Percentiles rank a stretch among this genome's conserved stretches.
Evolutionary conservation across 805 yeast genomes (phyloP).

Genomic region (Candida awuae): DNA sequence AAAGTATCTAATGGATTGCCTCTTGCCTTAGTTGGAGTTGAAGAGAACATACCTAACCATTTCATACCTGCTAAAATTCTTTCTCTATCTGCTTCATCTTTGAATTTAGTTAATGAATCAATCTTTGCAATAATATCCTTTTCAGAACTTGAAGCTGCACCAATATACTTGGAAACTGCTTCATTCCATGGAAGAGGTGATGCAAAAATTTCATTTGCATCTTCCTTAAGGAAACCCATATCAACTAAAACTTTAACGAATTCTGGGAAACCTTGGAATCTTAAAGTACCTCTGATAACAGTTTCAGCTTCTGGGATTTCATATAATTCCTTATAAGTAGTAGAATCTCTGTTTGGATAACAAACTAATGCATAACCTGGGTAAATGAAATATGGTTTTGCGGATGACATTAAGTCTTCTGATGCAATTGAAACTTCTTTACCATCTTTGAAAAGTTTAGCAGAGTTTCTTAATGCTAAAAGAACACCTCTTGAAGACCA

Average conservation of each 20-base stretch:
- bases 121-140: conserved; percentile 70
- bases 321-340: conserved; percentile 86
- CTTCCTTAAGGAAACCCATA: conserved; percentile 84
- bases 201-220: conserved; percentile 50
- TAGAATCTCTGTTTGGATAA: conserved; percentile 98
- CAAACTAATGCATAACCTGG: conserved; percentile 93
- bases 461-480: conserved; percentile 89
- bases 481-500: conserved; percentile 99
- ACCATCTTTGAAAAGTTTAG: conserved; percentile 84
- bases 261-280: conserved; percentile 99
- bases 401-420: conserved; percentile 90
- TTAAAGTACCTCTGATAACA: conserved; percentile 91
- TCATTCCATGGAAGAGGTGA: conserved; percentile 73
- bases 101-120: conserved; percentile 70
- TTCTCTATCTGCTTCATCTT: conserved; percentile 71
- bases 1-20: conserved; percentile 93
- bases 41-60: conserved; percentile 92
- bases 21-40: conserved; percentile 69
- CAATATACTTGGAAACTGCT: conserved; percentile 68
- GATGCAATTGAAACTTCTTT: conserved; percentile 70
- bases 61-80: conserved; percentile 82
- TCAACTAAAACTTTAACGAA: conserved; percentile 93
- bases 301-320: conserved; percentile 96
- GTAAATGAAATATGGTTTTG: conserved; percentile 90
- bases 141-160: conserved; percentile 62